Evolutionary conservation across 1,284 basidiomycete genomes (phyloP).

Genomic region (Ceratobasidium sp.): DNA sequence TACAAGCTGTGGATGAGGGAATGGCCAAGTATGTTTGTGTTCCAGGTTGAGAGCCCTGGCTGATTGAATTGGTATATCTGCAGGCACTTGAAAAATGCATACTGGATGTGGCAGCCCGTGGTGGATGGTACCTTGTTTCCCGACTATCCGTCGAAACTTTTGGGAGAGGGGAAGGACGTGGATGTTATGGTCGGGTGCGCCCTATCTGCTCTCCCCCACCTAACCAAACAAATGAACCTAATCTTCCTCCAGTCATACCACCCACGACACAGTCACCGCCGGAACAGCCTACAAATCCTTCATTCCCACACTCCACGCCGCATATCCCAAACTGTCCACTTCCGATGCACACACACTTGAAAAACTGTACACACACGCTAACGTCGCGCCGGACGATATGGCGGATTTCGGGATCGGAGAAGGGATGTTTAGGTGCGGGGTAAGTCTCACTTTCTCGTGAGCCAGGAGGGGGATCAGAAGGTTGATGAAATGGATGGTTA

Average conservation of each 20-base stretch:
- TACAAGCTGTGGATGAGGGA: constrained; percentile 60
- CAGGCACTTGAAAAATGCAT: constrained; percentile 21
- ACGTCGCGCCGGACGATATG: constrained; percentile 2
- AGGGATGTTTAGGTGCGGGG: constrained; percentile 32
- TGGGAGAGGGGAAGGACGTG: constrained; percentile 61
- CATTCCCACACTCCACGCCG: background rate
- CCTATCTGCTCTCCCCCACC: background rate
- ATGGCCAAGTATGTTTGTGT: constrained; percentile 52
- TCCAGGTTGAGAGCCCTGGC: background rate
- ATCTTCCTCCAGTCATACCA: constrained; percentile 20
- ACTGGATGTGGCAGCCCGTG: constrained; percentile 58
- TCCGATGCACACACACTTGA: constrained; percentile 12
- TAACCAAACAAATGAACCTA: background rate
- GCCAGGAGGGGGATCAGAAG: background rate
- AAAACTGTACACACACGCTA: constrained; percentile 13
- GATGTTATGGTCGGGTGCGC: constrained; percentile 70
- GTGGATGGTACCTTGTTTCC: constrained; percentile 66
- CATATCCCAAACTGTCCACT: constrained; percentile 32
- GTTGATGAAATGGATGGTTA: background rate
- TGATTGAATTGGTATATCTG: background rate
- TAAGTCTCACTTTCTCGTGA: background rate
- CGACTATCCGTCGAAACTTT: constrained; percentile 61
- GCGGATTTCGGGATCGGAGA: constrained; percentile 21
- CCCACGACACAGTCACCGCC: constrained; percentile 23
- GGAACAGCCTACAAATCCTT: constrained; percentile 2